Evolutionary conservation across 2,329 filamentous ascomycete species (phyloP).

Genomic region (Fusarium transvaalense): DNA sequence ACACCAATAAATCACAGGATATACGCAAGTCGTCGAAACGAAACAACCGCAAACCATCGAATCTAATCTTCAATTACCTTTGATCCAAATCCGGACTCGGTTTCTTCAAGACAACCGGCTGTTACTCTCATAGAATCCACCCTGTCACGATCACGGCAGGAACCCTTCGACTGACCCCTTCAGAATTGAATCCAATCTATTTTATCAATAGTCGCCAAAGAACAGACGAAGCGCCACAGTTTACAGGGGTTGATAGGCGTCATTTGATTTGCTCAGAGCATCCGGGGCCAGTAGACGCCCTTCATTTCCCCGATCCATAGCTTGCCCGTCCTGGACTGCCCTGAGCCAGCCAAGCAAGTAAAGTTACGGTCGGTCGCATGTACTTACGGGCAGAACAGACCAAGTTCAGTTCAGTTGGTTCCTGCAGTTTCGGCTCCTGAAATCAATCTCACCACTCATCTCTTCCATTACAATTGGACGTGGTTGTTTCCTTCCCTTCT

Average conservation of each 20-base stretch:
- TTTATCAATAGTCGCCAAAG: constrained; percentile 24
- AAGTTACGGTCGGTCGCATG: neutral
- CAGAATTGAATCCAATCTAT: constrained; percentile 7
- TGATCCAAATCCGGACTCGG: constrained; percentile 36
- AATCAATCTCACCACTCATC: constrained; percentile 14
- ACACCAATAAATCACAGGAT: constrained; percentile 6
- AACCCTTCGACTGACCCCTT: constrained; percentile 7
- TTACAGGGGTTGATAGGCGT: constrained; percentile 14
- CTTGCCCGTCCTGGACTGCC: constrained; percentile 3
- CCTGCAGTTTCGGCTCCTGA: constrained; percentile 19
- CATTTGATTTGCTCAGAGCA: constrained; percentile 25
- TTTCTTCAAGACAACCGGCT: constrained; percentile 18
- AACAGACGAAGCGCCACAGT: constrained; percentile 32
- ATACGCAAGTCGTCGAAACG: constrained; percentile 35
- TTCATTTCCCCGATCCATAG: constrained; percentile 44
- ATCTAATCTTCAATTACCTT: neutral
- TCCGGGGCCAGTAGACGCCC: constrained; percentile 29
- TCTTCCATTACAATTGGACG: constrained; percentile 4
- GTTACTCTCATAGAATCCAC: constrained; percentile 21
- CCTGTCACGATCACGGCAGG: constrained; percentile 24
- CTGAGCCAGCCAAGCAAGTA: neutral
- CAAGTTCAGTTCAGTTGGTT: neutral
- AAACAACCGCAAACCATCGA: constrained; percentile 31
- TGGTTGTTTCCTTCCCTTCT: constrained; percentile 7
- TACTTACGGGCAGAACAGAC: neutral